Evolutionary conservation across 176 grass and related monocot genomes (phyloP).

Genomic region (Puya raimondii): DNA sequence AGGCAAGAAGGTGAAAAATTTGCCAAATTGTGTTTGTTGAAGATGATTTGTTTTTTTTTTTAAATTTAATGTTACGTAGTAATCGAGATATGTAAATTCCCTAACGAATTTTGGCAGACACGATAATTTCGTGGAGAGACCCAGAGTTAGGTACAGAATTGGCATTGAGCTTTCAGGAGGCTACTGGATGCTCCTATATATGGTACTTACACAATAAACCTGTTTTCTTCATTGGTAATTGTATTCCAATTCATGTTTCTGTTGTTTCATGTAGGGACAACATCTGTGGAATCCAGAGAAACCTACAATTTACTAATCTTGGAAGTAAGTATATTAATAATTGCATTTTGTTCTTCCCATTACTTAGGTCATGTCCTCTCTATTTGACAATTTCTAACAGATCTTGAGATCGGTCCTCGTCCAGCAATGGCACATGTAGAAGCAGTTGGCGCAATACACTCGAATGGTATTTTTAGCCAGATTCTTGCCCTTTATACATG

Average conservation of each 20-base stretch:
- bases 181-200: constrained; percentile 68
- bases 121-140: constrained; percentile 77
- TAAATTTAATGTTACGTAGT: not conserved
- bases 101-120: constrained; percentile 41
- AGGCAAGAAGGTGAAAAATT: constrained; percentile 59
- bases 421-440: constrained; percentile 50
- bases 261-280: constrained; percentile 41
- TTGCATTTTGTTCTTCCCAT: not conserved
- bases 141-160: constrained; percentile 58
- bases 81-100: constrained; percentile 12
- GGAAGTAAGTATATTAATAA: constrained; percentile 26
- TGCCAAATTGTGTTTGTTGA: constrained; percentile 4
- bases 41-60: not conserved
- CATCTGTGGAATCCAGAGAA: constrained; percentile 37
- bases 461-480: constrained; percentile 45
- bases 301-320: constrained; percentile 46
- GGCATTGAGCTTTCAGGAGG: constrained; percentile 73
- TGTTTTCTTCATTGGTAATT: constrained; percentile 16
- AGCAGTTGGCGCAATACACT: constrained; percentile 59
- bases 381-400: constrained; percentile 26
- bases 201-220: constrained; percentile 43
- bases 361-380: not conserved
- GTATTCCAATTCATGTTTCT: constrained; percentile 9
- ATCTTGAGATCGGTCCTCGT: constrained; percentile 38
- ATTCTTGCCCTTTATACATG: not conserved